phyloP scores from a whole-genome alignment of 805 yeast genomes.

The Ogataea philodendri region DNA sequence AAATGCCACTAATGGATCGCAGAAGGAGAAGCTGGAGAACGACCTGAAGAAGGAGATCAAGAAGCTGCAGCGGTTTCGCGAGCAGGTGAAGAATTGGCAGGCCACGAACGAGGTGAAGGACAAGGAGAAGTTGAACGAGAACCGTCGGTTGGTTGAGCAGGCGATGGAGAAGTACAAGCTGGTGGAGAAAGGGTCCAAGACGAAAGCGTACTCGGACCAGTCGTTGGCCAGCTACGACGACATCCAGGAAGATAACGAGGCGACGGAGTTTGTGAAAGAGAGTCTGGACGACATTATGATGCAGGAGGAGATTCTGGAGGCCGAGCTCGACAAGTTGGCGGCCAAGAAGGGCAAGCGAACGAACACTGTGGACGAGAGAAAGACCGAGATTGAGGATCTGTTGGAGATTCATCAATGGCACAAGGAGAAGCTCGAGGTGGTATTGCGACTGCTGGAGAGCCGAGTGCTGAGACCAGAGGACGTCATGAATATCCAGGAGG shows the following conservation, averaged over 20 bases:
- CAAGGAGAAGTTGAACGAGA: conserved; percentile 45
- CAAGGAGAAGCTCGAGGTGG: conserved; percentile 70
- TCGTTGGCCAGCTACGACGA: conserved; percentile 46
- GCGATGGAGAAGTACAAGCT: conserved; percentile 64
- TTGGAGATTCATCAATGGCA: conserved; percentile 80
- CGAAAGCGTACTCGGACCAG: conserved; percentile 58
- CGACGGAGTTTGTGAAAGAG: conserved; percentile 63
- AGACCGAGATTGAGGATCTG: conserved; percentile 58
- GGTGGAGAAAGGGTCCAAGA: conserved; percentile 54
- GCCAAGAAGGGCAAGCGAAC: conserved; percentile 52
- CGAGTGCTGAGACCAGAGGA: conserved; percentile 74
- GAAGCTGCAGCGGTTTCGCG: conserved; percentile 56
- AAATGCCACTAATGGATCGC: conserved; percentile 47
- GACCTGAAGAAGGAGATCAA: conserved; percentile 61
- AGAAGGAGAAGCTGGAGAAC: conserved; percentile 54
- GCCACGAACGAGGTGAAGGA: conserved; percentile 52
- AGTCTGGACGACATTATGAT: conserved; percentile 75
- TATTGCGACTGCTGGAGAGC: conserved; percentile 73
- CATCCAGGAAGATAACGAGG: conserved; percentile 75
- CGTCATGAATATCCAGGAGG: conserved; percentile 78
- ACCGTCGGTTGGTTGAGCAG: conserved; percentile 37
- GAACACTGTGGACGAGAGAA: conserved; percentile 46
- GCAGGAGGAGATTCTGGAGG: conserved; percentile 77
- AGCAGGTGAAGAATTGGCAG: conserved; percentile 59
- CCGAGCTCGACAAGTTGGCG: conserved; percentile 56